Evolutionary conservation across 2,329 filamentous ascomycete species (phyloP).

Genomic region (Zopfia rhizophila): DNA sequence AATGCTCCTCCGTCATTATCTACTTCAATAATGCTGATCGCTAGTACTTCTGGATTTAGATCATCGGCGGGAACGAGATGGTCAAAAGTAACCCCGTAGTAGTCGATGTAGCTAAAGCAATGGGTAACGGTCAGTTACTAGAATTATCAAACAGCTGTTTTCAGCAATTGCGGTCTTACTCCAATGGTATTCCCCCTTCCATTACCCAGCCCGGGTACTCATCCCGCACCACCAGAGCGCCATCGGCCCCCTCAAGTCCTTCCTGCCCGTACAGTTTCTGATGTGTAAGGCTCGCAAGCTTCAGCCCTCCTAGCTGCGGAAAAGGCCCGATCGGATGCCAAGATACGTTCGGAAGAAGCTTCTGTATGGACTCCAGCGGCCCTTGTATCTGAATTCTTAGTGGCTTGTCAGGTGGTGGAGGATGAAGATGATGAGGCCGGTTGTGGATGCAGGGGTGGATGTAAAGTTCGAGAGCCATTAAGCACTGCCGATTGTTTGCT

Average conservation of each 20-base stretch:
- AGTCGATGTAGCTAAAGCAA: slow-evolving; percentile 42
- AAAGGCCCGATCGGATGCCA: slow-evolving; percentile 13
- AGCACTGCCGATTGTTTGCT: slow-evolving; percentile 9
- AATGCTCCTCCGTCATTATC: slow-evolving; percentile 49
- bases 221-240: slow-evolving; percentile 14
- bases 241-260: slow-evolving; percentile 3
- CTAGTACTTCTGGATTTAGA: slow-evolving; percentile 53
- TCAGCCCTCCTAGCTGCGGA: slow-evolving; percentile 18
- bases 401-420: slow-evolving; percentile 16
- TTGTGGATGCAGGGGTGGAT: slow-evolving; percentile 16
- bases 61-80: slow-evolving; percentile 51
- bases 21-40: slow-evolving; percentile 57
- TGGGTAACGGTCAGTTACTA: slow-evolving; percentile 6
- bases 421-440: slow-evolving; percentile 19
- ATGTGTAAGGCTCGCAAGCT: slow-evolving; percentile 20
- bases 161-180: slow-evolving; percentile 13
- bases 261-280: slow-evolving; percentile 19
- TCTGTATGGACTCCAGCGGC: slow-evolving; percentile 26
- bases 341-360: slow-evolving; percentile 24
- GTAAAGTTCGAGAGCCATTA: slow-evolving; percentile 12
- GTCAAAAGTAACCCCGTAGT: slow-evolving; percentile 57
- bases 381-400: slow-evolving; percentile 23
- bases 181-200: slow-evolving; percentile 9
- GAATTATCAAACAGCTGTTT: slow-evolving; percentile 8
- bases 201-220: slow-evolving; percentile 21